Evolutionary conservation across 2,329 filamentous ascomycete genomes (phyloP), one percentile per base, ranked within the genome.

Genomic region (Tolypocladium endophyticum): DNA sequence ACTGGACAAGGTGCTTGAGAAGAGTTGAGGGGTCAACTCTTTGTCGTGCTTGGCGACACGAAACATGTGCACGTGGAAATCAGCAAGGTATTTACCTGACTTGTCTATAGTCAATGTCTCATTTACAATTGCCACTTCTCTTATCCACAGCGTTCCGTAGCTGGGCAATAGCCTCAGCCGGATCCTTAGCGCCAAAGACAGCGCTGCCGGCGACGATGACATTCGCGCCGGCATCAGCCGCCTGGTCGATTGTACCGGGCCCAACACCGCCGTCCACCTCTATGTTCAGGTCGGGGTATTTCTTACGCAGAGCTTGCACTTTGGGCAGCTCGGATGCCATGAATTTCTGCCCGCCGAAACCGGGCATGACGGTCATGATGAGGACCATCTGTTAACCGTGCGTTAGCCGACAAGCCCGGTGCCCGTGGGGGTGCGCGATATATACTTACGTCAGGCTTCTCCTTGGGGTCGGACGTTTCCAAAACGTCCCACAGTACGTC

Each of bases 261-360:
- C 91, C 92, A 53, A 99, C 75, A 3, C 94, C 94, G 58, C 94
- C 94, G 72, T 99, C 94, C 47, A 99, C 93, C 76, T 99, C 94
- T 68, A 99, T 99, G 77, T 97, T 94, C 63, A 99, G 78, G 7
- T 96, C 83, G 2, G 94, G 93, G 72, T 97, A 99, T 69, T 84
- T 86, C 71, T 87, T 78, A 61, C 94, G 86, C 66, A 99, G 80
- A 45, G 87, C 91, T 65, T 88, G 77, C 30, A 99, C 94, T 78
- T 99, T 99, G 71, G 93, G 92, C 66, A 99, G 84, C 77, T 96
- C 91, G 8, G 90, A 90, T 16, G 91, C 87, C 92, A 97, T 97
- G 81, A 99, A 99, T 71, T 96, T 97, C 73, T 99, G 94, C 8
- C 94, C 94, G 63, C 94, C 94, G 71, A 99, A 99, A 54, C 94